Conservation (phyloP, 2,329 filamentous ascomycete species). For the Botrytis paeoniae region DNA sequence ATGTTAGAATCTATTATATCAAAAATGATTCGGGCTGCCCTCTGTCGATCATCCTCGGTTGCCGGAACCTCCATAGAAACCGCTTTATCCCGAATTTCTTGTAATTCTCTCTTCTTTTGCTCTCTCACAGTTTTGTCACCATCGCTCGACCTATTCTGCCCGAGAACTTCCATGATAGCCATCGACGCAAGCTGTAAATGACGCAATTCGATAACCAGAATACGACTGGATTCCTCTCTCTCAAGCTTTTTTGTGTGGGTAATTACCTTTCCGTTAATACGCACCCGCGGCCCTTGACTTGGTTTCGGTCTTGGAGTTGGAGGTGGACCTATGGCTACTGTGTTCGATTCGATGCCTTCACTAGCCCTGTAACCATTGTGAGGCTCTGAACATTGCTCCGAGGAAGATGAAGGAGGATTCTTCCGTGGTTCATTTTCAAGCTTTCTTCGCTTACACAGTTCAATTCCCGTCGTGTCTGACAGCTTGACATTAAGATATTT, state of each 20-base stretch:
- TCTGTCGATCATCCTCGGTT: neutral
- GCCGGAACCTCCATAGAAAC: neutral
- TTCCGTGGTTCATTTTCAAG: neutral
- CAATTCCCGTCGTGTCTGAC: neutral
- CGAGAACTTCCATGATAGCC: neutral
- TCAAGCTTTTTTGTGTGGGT: fast-evolving
- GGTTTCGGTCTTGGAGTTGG: neutral
- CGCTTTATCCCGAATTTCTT: neutral
- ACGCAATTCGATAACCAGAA: neutral
- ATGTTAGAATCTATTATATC: neutral
- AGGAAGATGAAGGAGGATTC: neutral
- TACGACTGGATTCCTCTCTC: neutral
- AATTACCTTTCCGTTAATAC: neutral
- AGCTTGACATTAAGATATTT: neutral
- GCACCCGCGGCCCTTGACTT: neutral
- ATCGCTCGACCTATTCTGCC: neutral
- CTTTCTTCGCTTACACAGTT: neutral
- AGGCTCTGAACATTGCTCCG: neutral
- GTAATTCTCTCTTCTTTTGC: neutral
- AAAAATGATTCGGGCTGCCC: neutral
- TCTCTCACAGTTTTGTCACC: no score
- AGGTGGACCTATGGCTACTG: no score
- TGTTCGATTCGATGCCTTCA: neutral
- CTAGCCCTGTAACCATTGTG: no score
- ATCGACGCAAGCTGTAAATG: neutral